These are phyloP conservation scores for Carallia brachiata DNA, from an alignment of 345 rosid species.

Conservation along the genomic window DNA sequence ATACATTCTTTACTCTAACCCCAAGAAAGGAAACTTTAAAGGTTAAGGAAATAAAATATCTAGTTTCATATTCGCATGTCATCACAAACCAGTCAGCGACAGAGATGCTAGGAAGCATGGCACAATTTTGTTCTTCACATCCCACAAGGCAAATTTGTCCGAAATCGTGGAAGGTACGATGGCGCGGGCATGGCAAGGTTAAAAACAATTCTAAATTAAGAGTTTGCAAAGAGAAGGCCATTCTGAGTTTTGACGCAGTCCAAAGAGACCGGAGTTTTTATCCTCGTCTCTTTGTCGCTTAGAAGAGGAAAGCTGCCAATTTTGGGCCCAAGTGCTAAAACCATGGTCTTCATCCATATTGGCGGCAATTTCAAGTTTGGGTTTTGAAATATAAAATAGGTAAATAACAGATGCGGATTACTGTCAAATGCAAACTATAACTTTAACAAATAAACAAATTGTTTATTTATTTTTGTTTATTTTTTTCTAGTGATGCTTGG, in stretches of 20 bases:
- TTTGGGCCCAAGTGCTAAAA: not conserved
- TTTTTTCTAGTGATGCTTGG: too few relatives aligned
- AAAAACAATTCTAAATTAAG: not conserved
- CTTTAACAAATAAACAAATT: too few relatives aligned
- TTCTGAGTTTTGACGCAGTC: not conserved
- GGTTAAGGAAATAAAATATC: not conserved
- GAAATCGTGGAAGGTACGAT: not conserved
- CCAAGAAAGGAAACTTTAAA: too few relatives aligned
- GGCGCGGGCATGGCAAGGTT: not conserved
- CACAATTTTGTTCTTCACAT: too few relatives aligned
- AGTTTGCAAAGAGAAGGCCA: not conserved
- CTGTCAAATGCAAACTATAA: too few relatives aligned
- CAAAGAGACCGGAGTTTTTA: not conserved
- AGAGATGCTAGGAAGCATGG: not conserved
- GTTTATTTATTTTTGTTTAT: too few relatives aligned
- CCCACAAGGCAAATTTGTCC: not conserved
- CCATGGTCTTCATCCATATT: not conserved
- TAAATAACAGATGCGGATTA: not conserved
- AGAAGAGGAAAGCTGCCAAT: not conserved
- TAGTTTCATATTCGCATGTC: not conserved
- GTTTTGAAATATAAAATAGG: not conserved
- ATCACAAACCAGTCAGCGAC: not conserved
- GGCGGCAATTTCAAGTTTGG: too few relatives aligned
- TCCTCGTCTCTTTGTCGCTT: not conserved
- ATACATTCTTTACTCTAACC: too few relatives aligned